These are phyloP conservation scores for Colletotrichum sojae DNA, from an alignment of 2,329 filamentous ascomycete genomes.

Conservation along the genomic window DNA sequence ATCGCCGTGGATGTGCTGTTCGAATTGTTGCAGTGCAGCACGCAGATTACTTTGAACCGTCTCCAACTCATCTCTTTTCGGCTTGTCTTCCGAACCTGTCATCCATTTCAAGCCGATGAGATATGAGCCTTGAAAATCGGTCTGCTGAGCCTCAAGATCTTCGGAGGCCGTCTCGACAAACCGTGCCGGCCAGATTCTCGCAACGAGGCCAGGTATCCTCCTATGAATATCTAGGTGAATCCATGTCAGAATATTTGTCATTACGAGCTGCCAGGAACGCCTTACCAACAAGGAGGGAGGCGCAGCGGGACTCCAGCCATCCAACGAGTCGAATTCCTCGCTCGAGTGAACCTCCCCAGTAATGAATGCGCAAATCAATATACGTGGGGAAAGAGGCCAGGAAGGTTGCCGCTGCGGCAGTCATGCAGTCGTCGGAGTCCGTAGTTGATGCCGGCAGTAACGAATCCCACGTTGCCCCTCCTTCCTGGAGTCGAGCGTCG, in stretches of 20 bases:
- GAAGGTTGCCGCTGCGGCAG: conserved; percentile 60
- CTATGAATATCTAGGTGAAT: conserved; percentile 65
- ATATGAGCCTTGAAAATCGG: conserved; percentile 73
- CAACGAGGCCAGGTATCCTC: conserved; percentile 63
- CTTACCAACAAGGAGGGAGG: conserved; percentile 71
- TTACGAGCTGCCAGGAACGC: conserved; percentile 16
- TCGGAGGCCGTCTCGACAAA: conserved; percentile 59
- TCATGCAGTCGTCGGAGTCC: background rate
- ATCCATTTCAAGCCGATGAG: conserved; percentile 69
- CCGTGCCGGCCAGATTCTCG: conserved; percentile 74
- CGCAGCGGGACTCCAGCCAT: conserved; percentile 75
- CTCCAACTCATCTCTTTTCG: conserved; percentile 58
- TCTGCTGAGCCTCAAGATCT: conserved; percentile 46
- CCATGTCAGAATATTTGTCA: background rate
- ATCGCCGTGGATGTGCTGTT: conserved; percentile 61
- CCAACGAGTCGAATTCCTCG: conserved; percentile 70
- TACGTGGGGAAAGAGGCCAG: conserved; percentile 67
- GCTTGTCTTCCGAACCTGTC: conserved; percentile 43
- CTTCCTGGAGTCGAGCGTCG: conserved; percentile 53
- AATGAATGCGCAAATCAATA: conserved; percentile 73
- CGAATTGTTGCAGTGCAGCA: conserved; percentile 62
- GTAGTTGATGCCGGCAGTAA: conserved; percentile 51
- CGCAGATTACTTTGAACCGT: conserved; percentile 60
- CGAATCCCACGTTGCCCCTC: conserved; percentile 57
- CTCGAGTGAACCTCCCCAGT: conserved; percentile 72